Conservation (phyloP, 2,329 filamentous ascomycete species). For the Macrophomina tecta region DNA sequence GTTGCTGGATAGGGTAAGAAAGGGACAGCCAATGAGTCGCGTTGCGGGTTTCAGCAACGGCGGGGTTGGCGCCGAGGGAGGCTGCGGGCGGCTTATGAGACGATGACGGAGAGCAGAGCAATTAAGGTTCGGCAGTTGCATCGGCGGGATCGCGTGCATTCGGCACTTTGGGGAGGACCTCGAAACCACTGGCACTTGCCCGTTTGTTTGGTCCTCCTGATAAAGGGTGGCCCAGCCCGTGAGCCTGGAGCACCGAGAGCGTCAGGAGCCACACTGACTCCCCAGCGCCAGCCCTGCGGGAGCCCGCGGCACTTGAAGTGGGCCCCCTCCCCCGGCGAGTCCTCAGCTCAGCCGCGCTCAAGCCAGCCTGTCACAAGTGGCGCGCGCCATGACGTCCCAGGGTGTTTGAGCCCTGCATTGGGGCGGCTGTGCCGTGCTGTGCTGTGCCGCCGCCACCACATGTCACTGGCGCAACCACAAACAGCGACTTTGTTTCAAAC, state of each 20-base stretch:
- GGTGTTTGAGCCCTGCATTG: background rate
- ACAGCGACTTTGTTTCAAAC: background rate
- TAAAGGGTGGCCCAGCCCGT: background rate
- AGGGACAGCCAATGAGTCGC: background rate
- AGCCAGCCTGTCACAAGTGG: conserved; percentile 1
- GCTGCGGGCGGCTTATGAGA: background rate
- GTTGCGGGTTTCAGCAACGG: conserved; percentile 5
- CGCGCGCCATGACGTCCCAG: conserved; percentile 1
- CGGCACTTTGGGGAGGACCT: background rate
- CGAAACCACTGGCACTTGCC: background rate
- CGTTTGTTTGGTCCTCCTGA: too few species aligned
- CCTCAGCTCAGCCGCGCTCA: conserved; percentile 7
- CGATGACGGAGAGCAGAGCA: background rate
- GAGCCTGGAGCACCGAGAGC: background rate
- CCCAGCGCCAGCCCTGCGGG: conserved; percentile 1
- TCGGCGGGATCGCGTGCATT: conserved; percentile 11
- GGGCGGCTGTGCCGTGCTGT: background rate
- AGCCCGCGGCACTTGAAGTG: background rate
- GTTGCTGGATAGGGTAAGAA: background rate
- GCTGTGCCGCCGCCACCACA: conserved; percentile 2
- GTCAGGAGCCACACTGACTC: background rate
- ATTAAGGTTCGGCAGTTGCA: conserved; percentile 12
- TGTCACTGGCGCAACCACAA: conserved; percentile 1
- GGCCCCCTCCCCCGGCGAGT: background rate
- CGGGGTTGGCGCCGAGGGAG: background rate